Evolutionary conservation across 202 grass and related monocot genomes (phyloP), one percentile per base, ranked within the genome.

Genomic region (Saccharum hybrid): DNA sequence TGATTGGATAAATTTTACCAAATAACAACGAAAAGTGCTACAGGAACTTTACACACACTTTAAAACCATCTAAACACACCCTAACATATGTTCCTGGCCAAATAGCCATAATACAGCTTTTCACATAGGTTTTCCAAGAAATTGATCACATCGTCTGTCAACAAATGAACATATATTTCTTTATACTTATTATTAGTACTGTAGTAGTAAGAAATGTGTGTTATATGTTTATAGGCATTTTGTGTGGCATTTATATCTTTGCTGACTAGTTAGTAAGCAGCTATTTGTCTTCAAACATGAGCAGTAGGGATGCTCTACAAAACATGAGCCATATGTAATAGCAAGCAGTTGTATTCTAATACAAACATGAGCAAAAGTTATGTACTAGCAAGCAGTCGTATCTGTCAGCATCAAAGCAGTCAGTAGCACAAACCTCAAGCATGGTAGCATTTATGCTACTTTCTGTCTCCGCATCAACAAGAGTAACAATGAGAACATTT

Each of bases 401-500:
- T 15, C 0, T 21, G 19, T 57, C 19, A 56, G 49, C 49, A 37
- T 52, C 19, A 42, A 33, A 41, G 56, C 1, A 74, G 61, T 40
- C 15, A n/a, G 36, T 56, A 66, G 62, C n/a, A 81, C 87, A 83
- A 86, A 99, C 96, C 96, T 99, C 86, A 2, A 99, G 93, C 96
- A 99, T 94, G n/a, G 86, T 63, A 83, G 96, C 96, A 84, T 96
- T 96, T 72, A 99, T 96, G 76, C 93, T 96, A 57, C 79, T 86
- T 88, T 90, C 91, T 26, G 91, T 81, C 81, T 93, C 86, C 2
- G 90, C 75, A 5, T 99, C 96, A 77, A 99, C 89, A 22, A 99
- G 86, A 78, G 96, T 99, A 46, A 99, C 89, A 83, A 81, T 74
- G 7, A 89, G 82, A 60, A 99, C 12, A 76, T 65, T 88, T 57